A percentile compares a stretch with the other conserved stretches of the same genome.
Evolutionary conservation across 2,329 filamentous ascomycete genomes (phyloP).

Genomic region (Colletotrichum kahawae): DNA sequence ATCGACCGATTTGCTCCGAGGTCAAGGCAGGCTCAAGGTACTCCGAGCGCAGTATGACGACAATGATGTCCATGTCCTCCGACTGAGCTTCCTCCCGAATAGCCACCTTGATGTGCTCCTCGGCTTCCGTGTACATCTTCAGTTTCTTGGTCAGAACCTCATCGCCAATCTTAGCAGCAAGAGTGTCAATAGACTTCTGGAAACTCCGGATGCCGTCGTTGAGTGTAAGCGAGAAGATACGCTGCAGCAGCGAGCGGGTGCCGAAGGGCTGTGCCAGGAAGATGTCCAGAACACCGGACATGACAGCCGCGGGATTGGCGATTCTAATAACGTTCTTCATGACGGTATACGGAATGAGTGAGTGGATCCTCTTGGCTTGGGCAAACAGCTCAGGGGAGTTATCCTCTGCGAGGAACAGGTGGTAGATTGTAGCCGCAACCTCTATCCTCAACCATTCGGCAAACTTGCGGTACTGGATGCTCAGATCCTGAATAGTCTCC

Average conservation of each 20-base stretch:
- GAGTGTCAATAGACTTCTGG: slow-evolving; percentile 83
- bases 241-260: slow-evolving; percentile 85
- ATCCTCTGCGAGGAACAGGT: slow-evolving; percentile 96
- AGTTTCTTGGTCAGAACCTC: slow-evolving; percentile 80
- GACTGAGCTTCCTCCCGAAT: slow-evolving; percentile 75
- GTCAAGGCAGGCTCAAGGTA: slow-evolving; percentile 74
- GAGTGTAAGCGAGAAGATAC: slow-evolving; percentile 91
- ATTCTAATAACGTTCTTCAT: slow-evolving; percentile 97
- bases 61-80: slow-evolving; percentile 84
- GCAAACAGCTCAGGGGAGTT: slow-evolving; percentile 97
- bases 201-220: slow-evolving; percentile 88
- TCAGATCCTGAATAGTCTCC: slow-evolving; percentile 83
- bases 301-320: slow-evolving; percentile 94
- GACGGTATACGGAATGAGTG: slow-evolving; percentile 88
- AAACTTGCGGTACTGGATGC: slow-evolving; percentile 96
- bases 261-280: slow-evolving; percentile 97
- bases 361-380: slow-evolving; percentile 92
- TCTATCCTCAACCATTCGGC: slow-evolving; percentile 98
- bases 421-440: slow-evolving; percentile 94
- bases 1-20: slow-evolving; percentile 76
- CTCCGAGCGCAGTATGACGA: slow-evolving; percentile 83
- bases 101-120: slow-evolving; percentile 74
- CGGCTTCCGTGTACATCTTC: slow-evolving; percentile 76
- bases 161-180: slow-evolving; percentile 82
- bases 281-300: slow-evolving; percentile 93